Evolutionary conservation across 768 basidiomycete species (phyloP), one percentile per base, ranked within the genome.

Genomic region (Flagelloscypha sp.): DNA sequence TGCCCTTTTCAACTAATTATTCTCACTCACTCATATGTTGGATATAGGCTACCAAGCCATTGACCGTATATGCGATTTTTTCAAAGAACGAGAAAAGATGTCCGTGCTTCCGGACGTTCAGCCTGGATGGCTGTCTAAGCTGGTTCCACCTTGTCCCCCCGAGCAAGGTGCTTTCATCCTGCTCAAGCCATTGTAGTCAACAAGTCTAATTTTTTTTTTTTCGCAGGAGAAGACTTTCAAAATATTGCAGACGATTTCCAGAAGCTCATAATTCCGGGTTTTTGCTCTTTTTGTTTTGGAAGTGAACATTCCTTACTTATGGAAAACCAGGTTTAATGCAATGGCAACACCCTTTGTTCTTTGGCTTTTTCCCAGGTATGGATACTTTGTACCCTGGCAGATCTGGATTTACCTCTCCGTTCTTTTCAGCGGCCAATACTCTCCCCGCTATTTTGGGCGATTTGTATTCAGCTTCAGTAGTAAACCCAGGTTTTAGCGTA

Each of bases 261-360:
- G 48, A 72, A 73, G 29, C 57, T 79, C 29, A 90, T 97, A 42
- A 25, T 93, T n/a, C 92, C 89, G n/a, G 89, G 88, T 79, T 44
- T 16, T 52, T n/a, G n/a, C n/a, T n/a, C n/a, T n/a, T n/a, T n/a
- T n/a, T n/a, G n/a, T n/a, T n/a, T n/a, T n/a, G n/a, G n/a, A n/a
- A n/a, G n/a, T n/a, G n/a, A n/a, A n/a, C n/a, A n/a, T n/a, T n/a
- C n/a, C n/a, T n/a, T n/a, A n/a, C n/a, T n/a, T n/a, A n/a, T n/a
- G n/a, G n/a, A n/a, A 28, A 11, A 13, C 24, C 34, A 80, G 85
- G 88, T 2, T 64, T 93, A 17, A 86, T 86, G 0, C 81, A 87
- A 53, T 97, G 93, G 92, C 85, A 89, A 50, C 85, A 89, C 42
- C 87, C 89, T 6, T 79, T 74, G 11, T 94, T 94, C 62, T 88